These are phyloP conservation scores for Brassica nigra DNA, from an alignment of 345 rosid genomes.

Conservation along the genomic window DNA sequence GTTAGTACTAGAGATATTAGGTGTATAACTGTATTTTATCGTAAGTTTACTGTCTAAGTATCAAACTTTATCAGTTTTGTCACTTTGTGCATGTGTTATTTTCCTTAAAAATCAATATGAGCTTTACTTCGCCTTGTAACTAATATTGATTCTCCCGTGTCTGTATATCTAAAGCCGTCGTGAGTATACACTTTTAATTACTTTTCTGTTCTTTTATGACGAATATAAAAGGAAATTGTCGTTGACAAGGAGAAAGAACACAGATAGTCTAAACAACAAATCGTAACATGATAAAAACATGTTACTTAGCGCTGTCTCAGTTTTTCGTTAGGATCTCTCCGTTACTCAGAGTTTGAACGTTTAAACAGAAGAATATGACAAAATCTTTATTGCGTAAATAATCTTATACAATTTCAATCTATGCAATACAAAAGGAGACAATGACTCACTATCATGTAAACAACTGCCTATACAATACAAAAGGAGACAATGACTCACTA, in stretches of 20 bases:
- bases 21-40: not conserved
- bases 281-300: not conserved
- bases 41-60: not conserved
- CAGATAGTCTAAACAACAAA: not conserved
- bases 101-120: not conserved
- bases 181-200: not conserved
- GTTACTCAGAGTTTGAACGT: not conserved
- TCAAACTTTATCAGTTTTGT: not conserved
- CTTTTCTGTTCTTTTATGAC: slow-evolving; percentile 10
- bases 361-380: not conserved
- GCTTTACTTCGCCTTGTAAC: not conserved
- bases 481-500: not conserved
- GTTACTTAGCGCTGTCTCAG: not conserved
- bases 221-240: slow-evolving; percentile 7
- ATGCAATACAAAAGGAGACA: not conserved
- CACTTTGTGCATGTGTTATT: not conserved
- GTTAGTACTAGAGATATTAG: not conserved
- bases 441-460: not conserved
- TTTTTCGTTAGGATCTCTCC: not conserved
- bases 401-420: no score
- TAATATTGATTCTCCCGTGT: slow-evolving; percentile 7
- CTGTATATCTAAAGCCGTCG: slow-evolving; percentile 8
- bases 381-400: no score
- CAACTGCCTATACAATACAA: not conserved
- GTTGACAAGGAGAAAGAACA: slow-evolving; percentile 22